Percentiles rank a stretch among this genome's conserved stretches.
These are phyloP conservation scores for Talaromyces verruculosus DNA, from an alignment of 2,329 filamentous ascomycete species.

Conservation along the genomic window DNA sequence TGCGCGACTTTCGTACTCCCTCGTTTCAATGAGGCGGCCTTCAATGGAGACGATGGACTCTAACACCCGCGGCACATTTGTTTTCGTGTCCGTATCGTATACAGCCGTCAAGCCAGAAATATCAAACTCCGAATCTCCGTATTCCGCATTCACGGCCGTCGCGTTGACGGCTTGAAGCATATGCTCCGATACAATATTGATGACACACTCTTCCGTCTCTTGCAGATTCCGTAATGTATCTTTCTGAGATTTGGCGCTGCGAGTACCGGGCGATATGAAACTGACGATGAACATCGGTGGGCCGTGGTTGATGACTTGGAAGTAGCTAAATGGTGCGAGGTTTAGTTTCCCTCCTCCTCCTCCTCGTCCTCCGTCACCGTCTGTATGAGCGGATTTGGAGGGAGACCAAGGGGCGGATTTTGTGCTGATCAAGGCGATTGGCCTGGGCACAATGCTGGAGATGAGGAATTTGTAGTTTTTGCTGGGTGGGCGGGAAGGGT, in stretches of 20 bases:
- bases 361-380: neutral
- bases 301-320: constrained; percentile 79
- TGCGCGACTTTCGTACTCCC: constrained; percentile 72
- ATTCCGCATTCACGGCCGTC: constrained; percentile 71
- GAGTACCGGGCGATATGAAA: constrained; percentile 55
- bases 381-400: neutral
- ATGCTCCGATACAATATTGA: constrained; percentile 82
- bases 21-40: too few relatives aligned
- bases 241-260: constrained; percentile 51
- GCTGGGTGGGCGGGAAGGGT: constrained; percentile 61
- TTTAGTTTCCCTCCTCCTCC: constrained; percentile 60
- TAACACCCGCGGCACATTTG: constrained; percentile 65
- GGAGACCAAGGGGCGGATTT: constrained; percentile 33
- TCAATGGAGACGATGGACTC: constrained; percentile 81
- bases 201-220: constrained; percentile 70
- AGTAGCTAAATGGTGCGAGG: constrained; percentile 85
- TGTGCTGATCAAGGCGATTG: constrained; percentile 67
- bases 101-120: constrained; percentile 71
- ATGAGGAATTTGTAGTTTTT: constrained; percentile 94
- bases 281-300: constrained; percentile 76
- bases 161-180: constrained; percentile 85
- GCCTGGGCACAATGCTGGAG: constrained; percentile 76
- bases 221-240: constrained; percentile 75
- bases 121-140: constrained; percentile 74
- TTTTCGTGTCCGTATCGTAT: constrained; percentile 59